Evolutionary conservation across 1,284 basidiomycete genomes (phyloP).

Genomic region (Apiotrichum gracile): DNA sequence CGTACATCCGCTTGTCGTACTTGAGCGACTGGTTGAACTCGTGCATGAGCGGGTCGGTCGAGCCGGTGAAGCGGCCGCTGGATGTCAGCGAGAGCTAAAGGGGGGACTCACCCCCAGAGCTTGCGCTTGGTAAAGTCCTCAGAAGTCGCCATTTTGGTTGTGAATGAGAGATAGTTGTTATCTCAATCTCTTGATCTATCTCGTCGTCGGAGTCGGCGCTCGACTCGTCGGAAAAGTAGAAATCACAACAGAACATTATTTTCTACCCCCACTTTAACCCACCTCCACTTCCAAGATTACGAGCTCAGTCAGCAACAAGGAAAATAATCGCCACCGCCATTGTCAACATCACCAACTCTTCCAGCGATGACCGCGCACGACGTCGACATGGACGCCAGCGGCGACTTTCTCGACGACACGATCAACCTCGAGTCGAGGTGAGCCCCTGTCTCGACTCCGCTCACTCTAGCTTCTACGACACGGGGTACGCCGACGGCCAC

Average conservation of each 20-base stretch:
- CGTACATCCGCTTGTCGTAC: constrained; percentile 91
- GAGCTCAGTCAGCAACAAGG: no score
- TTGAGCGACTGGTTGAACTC: constrained; percentile 90
- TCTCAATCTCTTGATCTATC: neutral
- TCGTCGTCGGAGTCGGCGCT: no score
- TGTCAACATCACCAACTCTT: neutral
- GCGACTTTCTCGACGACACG: constrained; percentile 10
- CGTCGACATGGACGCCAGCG: constrained; percentile 7
- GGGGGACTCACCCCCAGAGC: constrained; percentile 42
- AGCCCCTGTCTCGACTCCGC: neutral
- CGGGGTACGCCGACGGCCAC: constrained; percentile 69
- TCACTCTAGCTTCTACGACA: constrained; percentile 63
- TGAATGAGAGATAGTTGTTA: neutral
- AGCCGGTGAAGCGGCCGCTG: constrained; percentile 18
- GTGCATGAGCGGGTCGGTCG: constrained; percentile 77
- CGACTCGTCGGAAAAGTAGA: no score
- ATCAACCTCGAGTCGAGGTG: constrained; percentile 17
- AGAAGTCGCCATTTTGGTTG: constrained; percentile 20
- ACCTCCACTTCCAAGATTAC: no score
- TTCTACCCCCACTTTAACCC: no score
- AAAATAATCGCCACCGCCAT: neutral
- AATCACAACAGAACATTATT: no score
- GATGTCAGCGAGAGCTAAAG: constrained; percentile 5
- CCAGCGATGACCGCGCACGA: neutral
- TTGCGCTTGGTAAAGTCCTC: constrained; percentile 46